Evolutionary conservation across 2,329 filamentous ascomycete genomes (phyloP).

Genomic region (Colletotrichum plurivorum): DNA sequence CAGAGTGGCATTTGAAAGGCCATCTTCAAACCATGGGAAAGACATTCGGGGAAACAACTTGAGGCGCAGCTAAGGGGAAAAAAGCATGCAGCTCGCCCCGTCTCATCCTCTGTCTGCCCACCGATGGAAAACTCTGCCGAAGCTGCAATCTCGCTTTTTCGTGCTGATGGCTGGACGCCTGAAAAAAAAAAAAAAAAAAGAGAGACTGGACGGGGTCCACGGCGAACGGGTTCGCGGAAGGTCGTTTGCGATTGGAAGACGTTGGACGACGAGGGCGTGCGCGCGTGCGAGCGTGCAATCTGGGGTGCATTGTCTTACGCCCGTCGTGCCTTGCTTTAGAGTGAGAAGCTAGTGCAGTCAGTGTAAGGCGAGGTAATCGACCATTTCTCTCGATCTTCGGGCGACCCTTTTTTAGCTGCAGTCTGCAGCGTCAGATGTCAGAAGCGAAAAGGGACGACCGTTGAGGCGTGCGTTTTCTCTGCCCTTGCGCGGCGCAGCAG

Average conservation of each 20-base stretch:
- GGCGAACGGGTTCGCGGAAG: conserved; percentile 2
- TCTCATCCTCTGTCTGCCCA: not conserved
- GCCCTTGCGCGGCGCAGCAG: conserved; percentile 10
- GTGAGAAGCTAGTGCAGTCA: not conserved
- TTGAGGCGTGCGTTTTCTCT: not conserved
- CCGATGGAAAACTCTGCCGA: conserved; percentile 26
- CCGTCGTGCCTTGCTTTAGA: conserved; percentile 8
- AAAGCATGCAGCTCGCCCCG: conserved; percentile 26
- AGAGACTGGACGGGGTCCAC: conserved; percentile 6
- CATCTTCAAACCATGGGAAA: not conserved
- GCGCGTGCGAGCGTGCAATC: not conserved
- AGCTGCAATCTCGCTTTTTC: conserved; percentile 9
- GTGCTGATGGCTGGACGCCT: not conserved
- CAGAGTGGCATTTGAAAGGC: not conserved
- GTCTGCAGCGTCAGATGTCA: conserved; percentile 4
- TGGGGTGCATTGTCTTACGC: not conserved
- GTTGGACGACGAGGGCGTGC: not conserved
- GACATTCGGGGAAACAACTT: not conserved
- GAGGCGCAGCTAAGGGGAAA: conserved; percentile 1
- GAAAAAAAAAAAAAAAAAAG: not conserved
- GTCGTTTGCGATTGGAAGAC: conserved; percentile 11
- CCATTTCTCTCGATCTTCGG: not conserved
- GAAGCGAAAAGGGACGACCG: conserved; percentile 26
- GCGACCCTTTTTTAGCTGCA: not conserved
- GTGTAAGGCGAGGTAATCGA: too few species aligned